phyloP scores from a whole-genome alignment of 345 rosid species.

The Bruguiera sexangula region DNA sequence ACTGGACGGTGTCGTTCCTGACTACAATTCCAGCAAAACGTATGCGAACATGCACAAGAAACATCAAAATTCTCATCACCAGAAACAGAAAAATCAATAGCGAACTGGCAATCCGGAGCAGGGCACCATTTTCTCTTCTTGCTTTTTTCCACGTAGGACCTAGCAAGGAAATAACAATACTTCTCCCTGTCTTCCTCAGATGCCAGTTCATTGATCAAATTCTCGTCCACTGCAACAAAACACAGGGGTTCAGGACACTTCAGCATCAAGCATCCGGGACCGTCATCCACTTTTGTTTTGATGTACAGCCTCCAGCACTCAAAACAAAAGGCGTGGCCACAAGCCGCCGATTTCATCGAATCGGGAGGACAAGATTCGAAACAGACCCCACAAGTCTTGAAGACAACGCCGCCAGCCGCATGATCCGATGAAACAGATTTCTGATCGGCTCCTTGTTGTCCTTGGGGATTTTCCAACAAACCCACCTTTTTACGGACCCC shows the following conservation, averaged over 20 bases:
- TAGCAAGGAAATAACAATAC: constrained; percentile 21
- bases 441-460: too few relatives aligned
- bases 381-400: constrained; percentile 25
- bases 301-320: constrained; percentile 35
- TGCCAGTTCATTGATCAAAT: constrained; percentile 17
- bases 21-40: constrained; percentile 30
- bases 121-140: constrained; percentile 38
- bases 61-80: constrained; percentile 22
- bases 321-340: constrained; percentile 35
- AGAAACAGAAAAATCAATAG: constrained; percentile 17
- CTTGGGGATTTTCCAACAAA: neutral
- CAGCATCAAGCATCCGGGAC: constrained; percentile 27
- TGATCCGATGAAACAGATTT: too few relatives aligned
- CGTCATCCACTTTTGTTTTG: constrained; percentile 24
- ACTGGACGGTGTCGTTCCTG: constrained; percentile 24
- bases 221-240: constrained; percentile 16
- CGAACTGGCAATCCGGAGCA: constrained; percentile 25
- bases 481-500: constrained; percentile 19
- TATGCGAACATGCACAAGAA: constrained; percentile 22
- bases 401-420: neutral
- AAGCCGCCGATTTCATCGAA: constrained; percentile 10
- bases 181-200: constrained; percentile 15
- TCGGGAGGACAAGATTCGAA: constrained; percentile 12
- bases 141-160: constrained; percentile 26
- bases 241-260: constrained; percentile 34